Conservation (phyloP, 306 rosid species). For the Glycine soja region DNA sequence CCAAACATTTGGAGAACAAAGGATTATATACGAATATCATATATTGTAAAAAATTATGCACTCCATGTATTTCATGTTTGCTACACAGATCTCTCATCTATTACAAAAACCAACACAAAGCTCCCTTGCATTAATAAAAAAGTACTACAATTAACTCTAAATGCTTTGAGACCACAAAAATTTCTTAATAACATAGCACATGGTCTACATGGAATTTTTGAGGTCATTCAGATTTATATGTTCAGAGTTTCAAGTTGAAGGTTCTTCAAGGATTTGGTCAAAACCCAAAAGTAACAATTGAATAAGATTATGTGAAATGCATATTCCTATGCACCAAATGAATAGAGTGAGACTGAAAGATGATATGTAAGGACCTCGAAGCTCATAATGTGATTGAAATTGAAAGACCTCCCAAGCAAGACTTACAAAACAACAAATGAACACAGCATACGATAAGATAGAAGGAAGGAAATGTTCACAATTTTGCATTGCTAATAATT, state of each 20-base stretch:
- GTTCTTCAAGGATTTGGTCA: not conserved
- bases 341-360: not conserved
- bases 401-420: not conserved
- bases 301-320: not conserved
- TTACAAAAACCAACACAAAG: constrained; percentile 37
- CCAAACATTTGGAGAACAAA: constrained; percentile 27
- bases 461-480: too few relatives aligned
- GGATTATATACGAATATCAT: not conserved
- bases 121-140: not conserved
- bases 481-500: too few relatives aligned
- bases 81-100: constrained; percentile 10
- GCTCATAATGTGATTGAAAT: constrained; percentile 21
- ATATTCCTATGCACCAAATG: not conserved
- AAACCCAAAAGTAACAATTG: not conserved
- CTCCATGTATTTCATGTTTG: constrained; percentile 20
- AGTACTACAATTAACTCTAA: not conserved
- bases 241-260: constrained; percentile 20
- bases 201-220: not conserved
- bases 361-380: not conserved
- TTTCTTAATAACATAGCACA: constrained; percentile 11
- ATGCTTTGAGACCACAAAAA: not conserved
- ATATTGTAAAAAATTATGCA: not conserved
- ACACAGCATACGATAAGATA: not conserved
- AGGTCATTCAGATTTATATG: constrained; percentile 12
- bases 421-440: constrained; percentile 9